A percentile compares a stretch with the other conserved stretches of the same genome.
Conservation (phyloP, 2,329 filamentous ascomycete genomes). For the Aspergillus ochraceoroseus region DNA sequence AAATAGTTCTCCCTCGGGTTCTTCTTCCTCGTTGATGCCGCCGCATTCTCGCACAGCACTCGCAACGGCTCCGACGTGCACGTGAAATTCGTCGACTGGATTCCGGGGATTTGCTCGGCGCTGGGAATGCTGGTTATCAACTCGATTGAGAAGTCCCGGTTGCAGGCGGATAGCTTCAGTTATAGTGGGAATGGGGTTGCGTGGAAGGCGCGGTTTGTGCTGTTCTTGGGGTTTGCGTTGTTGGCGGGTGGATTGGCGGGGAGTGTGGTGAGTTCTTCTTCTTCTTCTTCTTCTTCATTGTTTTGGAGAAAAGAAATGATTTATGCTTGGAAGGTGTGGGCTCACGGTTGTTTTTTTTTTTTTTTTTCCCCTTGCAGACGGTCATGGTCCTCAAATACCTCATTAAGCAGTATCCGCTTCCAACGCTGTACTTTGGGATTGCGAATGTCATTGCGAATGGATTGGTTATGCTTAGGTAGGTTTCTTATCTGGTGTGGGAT, state of each 20-base stretch:
- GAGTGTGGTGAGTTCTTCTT: constrained; percentile 49
- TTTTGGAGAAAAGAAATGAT: background rate
- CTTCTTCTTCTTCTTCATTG: background rate
- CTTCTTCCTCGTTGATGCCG: constrained; percentile 64
- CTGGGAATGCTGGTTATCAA: constrained; percentile 70
- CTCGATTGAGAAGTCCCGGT: constrained; percentile 62
- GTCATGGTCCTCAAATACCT: constrained; percentile 66
- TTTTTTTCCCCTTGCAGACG: constrained; percentile 39
- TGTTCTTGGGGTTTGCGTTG: constrained; percentile 65
- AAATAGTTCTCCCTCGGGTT: constrained; percentile 64
- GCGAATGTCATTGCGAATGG: constrained; percentile 62
- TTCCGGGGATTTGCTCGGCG: constrained; percentile 64
- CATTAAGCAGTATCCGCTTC: constrained; percentile 55
- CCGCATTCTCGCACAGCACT: constrained; percentile 58
- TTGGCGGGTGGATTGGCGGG: constrained; percentile 64
- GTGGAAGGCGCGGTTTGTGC: constrained; percentile 65
- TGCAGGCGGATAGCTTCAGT: constrained; percentile 60
- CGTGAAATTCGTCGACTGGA: constrained; percentile 68
- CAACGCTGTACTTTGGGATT: constrained; percentile 62
- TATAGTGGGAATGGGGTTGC: constrained; percentile 62
- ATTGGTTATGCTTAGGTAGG: constrained; percentile 63
- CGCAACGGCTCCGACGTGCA: constrained; percentile 59
- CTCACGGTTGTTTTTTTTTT: constrained; percentile 4
- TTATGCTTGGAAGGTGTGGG: background rate
- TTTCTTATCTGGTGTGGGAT: constrained; percentile 12